A percentile compares a stretch with the other conserved stretches of the same genome.
Conservation (phyloP, 1,284 basidiomycete species). For the Xerocomus nothofagi region DNA sequence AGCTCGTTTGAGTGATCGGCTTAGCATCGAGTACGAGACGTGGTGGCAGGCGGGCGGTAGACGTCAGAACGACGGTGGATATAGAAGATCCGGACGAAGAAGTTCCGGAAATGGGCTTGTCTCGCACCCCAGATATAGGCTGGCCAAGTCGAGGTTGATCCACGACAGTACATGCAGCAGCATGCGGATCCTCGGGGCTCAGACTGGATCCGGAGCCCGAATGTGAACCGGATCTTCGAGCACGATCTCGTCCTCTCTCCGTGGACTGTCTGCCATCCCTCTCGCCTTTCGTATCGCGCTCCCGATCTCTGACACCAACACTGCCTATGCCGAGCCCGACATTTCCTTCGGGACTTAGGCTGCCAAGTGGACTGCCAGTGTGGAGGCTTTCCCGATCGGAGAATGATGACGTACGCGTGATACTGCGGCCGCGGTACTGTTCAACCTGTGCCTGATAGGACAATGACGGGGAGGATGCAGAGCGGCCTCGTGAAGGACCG, state of each 20-base stretch:
- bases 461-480: slow-evolving; percentile 30
- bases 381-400: slow-evolving; percentile 46
- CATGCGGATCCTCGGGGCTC: slow-evolving; percentile 43
- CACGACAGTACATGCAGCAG: slow-evolving; percentile 10
- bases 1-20: slow-evolving; percentile 30
- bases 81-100: slow-evolving; percentile 32
- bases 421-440: slow-evolving; percentile 53
- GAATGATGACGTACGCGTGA: slow-evolving; percentile 52
- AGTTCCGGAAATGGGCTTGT: slow-evolving; percentile 18
- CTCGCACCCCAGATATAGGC: slow-evolving; percentile 11
- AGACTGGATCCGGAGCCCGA: slow-evolving; percentile 40
- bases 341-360: slow-evolving; percentile 57
- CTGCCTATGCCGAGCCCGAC: slow-evolving; percentile 39
- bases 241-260: slow-evolving; percentile 44
- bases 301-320: slow-evolving; percentile 33
- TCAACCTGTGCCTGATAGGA: slow-evolving; percentile 26
- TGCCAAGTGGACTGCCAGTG: slow-evolving; percentile 52
- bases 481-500: slow-evolving; percentile 24
- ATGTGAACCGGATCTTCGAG: slow-evolving; percentile 41
- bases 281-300: slow-evolving; percentile 33
- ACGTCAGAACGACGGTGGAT: slow-evolving; percentile 10
- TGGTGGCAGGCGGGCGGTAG: slow-evolving; percentile 22
- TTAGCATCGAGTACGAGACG: slow-evolving; percentile 32
- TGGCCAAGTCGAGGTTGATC: slow-evolving; percentile 9
- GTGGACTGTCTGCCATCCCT: slow-evolving; percentile 30